Percentiles rank a stretch among this genome's conserved stretches.
These are phyloP conservation scores for Botrytis paeoniae DNA, from an alignment of 2,329 filamentous ascomycete species.

Conservation along the genomic window DNA sequence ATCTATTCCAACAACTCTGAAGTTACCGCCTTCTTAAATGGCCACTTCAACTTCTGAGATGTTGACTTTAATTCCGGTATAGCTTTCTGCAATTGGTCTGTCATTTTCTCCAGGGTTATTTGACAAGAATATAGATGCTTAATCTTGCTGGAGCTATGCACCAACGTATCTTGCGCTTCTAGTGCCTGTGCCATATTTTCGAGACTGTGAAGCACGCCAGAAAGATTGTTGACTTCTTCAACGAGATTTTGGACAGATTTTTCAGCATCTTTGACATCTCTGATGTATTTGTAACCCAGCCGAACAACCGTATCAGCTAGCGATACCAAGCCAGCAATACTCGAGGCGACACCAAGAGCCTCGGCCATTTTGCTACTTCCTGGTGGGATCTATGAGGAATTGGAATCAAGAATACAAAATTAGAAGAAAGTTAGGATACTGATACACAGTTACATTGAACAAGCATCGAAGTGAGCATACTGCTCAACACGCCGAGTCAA, in stretches of 20 bases:
- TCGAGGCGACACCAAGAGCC: background rate
- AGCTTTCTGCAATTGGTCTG: slow-evolving; percentile 11
- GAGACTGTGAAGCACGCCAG: slow-evolving; percentile 18
- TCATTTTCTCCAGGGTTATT: slow-evolving; percentile 20
- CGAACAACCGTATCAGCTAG: slow-evolving; percentile 18
- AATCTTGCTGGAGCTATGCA: background rate
- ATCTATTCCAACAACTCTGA: slow-evolving; percentile 22
- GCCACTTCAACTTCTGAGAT: slow-evolving; percentile 23
- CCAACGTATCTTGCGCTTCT: background rate
- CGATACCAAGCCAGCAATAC: slow-evolving; percentile 20
- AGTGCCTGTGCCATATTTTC: slow-evolving; percentile 1
- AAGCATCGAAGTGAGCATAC: background rate
- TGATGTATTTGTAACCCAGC: slow-evolving; percentile 20
- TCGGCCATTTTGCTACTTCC: too few relatives aligned
- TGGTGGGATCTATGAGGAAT: too few relatives aligned
- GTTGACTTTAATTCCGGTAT: background rate
- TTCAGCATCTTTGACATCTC: slow-evolving; percentile 17
- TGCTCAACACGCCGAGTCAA: background rate
- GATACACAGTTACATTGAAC: background rate
- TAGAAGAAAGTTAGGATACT: background rate
- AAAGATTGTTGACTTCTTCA: slow-evolving; percentile 19
- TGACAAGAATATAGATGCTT: slow-evolving; percentile 24
- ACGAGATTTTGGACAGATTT: slow-evolving; percentile 13
- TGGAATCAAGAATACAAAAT: too few relatives aligned
- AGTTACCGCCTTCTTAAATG: slow-evolving; percentile 17